Evolutionary conservation across 352 stramenopile genomes (phyloP).

Genomic region (Blastocystis sp.): DNA sequence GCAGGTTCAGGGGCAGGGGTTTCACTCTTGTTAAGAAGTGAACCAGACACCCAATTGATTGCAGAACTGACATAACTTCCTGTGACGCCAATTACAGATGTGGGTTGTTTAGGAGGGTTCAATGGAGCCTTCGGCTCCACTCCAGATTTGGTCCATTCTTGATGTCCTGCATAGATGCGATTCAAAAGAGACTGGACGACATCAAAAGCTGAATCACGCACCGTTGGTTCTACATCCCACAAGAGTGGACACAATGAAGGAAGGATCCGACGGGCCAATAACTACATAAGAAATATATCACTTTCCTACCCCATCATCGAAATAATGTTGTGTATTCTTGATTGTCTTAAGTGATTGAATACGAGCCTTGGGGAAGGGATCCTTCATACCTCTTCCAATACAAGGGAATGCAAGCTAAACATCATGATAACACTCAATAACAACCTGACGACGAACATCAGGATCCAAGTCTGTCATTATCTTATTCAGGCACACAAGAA

Average conservation of each 20-base stretch:
- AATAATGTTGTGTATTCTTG: conserved; percentile 64
- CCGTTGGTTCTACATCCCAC: conserved; percentile 35
- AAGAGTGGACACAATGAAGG: conserved; percentile 59
- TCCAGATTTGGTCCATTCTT: conserved; percentile 46
- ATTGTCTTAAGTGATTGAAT: conserved; percentile 66
- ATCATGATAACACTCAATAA: neutral
- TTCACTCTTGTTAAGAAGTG: neutral
- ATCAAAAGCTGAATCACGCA: conserved; percentile 41
- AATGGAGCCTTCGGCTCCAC: conserved; percentile 8
- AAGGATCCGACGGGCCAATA: conserved; percentile 42
- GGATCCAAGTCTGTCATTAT: conserved; percentile 7
- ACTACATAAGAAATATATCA: neutral
- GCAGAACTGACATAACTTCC: conserved; percentile 22
- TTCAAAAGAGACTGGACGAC: conserved; percentile 54
- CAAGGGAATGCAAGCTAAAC: conserved; percentile 48
- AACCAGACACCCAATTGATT: conserved; percentile 28
- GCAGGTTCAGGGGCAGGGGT: neutral
- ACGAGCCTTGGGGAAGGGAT: conserved; percentile 60
- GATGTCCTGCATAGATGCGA: conserved; percentile 57
- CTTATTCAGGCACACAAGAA: conserved; percentile 62
- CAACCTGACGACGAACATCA: conserved; percentile 16
- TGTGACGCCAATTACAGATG: neutral
- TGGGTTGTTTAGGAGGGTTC: neutral
- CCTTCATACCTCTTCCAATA: conserved; percentile 29
- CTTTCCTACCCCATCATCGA: conserved; percentile 24